Conservation (phyloP, 208 protist species). For the Trypanosoma scelopori region DNA sequence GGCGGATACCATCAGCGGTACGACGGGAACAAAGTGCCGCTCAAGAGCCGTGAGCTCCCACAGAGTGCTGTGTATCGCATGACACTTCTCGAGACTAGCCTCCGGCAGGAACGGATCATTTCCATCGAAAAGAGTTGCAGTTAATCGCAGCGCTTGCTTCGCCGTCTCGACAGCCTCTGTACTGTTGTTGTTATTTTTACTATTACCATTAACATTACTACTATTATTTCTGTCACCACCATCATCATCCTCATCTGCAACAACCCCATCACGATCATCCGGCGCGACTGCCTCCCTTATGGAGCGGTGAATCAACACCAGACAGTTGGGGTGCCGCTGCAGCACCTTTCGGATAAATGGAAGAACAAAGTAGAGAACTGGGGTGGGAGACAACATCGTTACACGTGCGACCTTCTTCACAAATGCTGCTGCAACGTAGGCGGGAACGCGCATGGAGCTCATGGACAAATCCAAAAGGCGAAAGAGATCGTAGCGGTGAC, state of each 20-base stretch:
- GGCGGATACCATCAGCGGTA: conserved; percentile 85
- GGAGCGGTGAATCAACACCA: conserved; percentile 86
- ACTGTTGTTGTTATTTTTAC: background rate
- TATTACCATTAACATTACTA: conserved; percentile 1
- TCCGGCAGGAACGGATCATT: conserved; percentile 69
- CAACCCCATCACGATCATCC: conserved; percentile 28
- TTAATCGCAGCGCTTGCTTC: conserved; percentile 43
- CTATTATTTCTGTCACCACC: background rate
- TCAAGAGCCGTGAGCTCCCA: conserved; percentile 90
- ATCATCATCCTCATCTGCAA: background rate
- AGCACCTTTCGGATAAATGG: conserved; percentile 86
- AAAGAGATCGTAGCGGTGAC: conserved; percentile 87
- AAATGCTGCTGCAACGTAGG: conserved; percentile 83
- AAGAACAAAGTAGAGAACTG: conserved; percentile 85
- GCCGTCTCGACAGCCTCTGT: conserved; percentile 28
- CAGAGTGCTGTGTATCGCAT: conserved; percentile 78
- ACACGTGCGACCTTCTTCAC: conserved; percentile 75
- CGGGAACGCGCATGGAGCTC: conserved; percentile 74
- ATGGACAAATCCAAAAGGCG: conserved; percentile 81
- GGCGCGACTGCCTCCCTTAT: conserved; percentile 57
- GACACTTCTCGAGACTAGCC: conserved; percentile 36
- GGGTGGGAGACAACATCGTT: conserved; percentile 60
- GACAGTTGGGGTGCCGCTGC: conserved; percentile 85
- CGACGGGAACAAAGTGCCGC: conserved; percentile 79
- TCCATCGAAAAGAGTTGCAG: conserved; percentile 72